Evolutionary conservation across 495 filamentous ascomycete genomes (phyloP).

Genomic region (Daldinia bambusicola): DNA sequence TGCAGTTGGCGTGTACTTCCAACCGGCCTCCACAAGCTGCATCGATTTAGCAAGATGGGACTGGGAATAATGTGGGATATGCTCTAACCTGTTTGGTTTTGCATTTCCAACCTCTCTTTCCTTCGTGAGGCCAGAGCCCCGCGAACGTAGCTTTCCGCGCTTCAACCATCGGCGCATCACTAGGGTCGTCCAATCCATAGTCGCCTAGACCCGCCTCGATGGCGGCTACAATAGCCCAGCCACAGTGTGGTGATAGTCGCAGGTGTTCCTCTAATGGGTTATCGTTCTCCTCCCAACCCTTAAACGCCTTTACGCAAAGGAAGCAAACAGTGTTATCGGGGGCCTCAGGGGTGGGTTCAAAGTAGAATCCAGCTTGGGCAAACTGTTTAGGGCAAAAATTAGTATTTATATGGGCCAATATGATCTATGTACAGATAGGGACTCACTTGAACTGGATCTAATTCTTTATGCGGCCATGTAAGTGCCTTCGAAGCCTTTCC

Average conservation of each 20-base stretch:
- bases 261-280: constrained; percentile 84
- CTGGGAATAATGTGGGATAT: not conserved
- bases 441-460: constrained; percentile 72
- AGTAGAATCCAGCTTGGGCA: constrained; percentile 91
- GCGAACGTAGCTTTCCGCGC: constrained; percentile 85
- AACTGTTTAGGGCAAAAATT: constrained; percentile 62
- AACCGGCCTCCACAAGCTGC: constrained; percentile 90
- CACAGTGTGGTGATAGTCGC: constrained; percentile 80
- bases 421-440: constrained; percentile 1
- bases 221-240: constrained; percentile 84
- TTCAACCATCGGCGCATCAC: constrained; percentile 70
- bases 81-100: constrained; percentile 79
- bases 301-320: constrained; percentile 78
- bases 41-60: constrained; percentile 40
- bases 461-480: constrained; percentile 79
- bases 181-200: constrained; percentile 75
- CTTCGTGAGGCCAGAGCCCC: constrained; percentile 85
- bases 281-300: constrained; percentile 90
- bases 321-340: constrained; percentile 93
- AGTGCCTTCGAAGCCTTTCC: constrained; percentile 64
- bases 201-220: constrained; percentile 74
- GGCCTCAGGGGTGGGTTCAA: constrained; percentile 73
- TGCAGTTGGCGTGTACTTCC: constrained; percentile 86
- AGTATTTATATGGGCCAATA: constrained; percentile 11
- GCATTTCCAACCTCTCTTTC: constrained; percentile 86